Percentiles rank a stretch among this genome's conserved stretches.
Conservation (phyloP, 352 stramenopile genomes). For the Pythium utonaiense region DNA sequence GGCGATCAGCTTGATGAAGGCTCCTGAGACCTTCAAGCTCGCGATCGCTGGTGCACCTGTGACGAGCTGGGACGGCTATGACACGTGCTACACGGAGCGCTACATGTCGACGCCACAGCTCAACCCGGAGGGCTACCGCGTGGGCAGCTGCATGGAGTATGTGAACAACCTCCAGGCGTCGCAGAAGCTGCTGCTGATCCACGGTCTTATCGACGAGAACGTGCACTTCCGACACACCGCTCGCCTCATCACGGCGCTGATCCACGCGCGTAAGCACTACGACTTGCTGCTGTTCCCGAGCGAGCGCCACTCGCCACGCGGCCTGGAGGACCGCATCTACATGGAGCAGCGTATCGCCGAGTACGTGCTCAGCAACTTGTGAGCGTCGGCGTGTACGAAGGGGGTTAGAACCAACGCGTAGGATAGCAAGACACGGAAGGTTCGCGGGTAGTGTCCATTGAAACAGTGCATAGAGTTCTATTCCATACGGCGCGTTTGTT, state of each 20-base stretch:
- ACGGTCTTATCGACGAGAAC: constrained; percentile 98
- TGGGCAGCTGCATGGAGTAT: constrained; percentile 91
- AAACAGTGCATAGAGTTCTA: constrained; percentile 5
- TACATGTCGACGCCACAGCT: constrained; percentile 96
- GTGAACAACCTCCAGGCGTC: constrained; percentile 87
- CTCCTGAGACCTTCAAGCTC: constrained; percentile 93
- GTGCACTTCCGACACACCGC: constrained; percentile 98
- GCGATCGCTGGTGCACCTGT: constrained; percentile 95
- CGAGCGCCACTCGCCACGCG: constrained; percentile 94
- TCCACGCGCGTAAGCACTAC: constrained; percentile 93
- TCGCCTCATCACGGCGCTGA: constrained; percentile 95
- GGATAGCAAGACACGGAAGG: background rate
- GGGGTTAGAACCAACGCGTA: background rate
- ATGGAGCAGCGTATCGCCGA: constrained; percentile 94
- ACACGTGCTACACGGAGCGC: constrained; percentile 98
- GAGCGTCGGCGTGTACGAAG: constrained; percentile 18
- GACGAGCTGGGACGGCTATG: constrained; percentile 97
- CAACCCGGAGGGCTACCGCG: constrained; percentile 90
- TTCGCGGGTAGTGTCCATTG: background rate
- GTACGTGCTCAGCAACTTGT: constrained; percentile 79
- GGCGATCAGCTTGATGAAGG: constrained; percentile 95
- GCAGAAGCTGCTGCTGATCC: constrained; percentile 93
- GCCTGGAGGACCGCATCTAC: constrained; percentile 91
- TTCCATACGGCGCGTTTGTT: background rate
- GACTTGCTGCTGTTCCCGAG: constrained; percentile 95